Evolutionary conservation across 306 rosid genomes (phyloP), one percentile per base, ranked within the genome.

Genomic region (Fragaria nilgerrensis): DNA sequence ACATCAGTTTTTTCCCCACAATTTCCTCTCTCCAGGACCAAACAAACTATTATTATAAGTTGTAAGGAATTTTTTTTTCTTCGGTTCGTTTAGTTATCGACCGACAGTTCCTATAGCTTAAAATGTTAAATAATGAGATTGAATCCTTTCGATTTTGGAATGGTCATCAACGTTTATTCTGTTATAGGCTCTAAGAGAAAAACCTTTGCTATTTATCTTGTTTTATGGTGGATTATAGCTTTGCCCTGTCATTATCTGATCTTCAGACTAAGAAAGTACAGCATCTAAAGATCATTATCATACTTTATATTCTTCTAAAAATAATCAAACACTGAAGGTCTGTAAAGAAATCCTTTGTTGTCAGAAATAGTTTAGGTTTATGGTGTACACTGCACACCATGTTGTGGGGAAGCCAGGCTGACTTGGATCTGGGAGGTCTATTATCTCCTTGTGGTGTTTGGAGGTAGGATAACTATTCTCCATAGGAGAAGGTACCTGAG

Each of bases 371-470:
- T 59, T 3, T 37, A 66, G 70, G 27, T 27, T 58, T 25, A 3
- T 49, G 44, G 70, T 29, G 37, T 61, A 15, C 44, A 17, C 78
- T 44, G 23, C 49, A 14, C 59, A 20, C 71, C 52, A 62, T 86
- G 53, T 44, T 66, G 44, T 66, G 48, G 48, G 70, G 70, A 66
- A 43, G 72, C 47, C 52, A 78, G 81, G 62, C 70, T 78, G 66
- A 66, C 62, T 75, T 82, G 69, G 67, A 70, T 79, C 34, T 19
- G 70, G 47, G 47, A 65, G 44, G 70, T 36, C 25, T 37, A 65
- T 65, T 17, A 65, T 8, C 27, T 36, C 23, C 48, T 20, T 65
- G 45, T 65, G 20, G 27, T 19, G 47, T 19, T 65, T 36, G 47
- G 22, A 36, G 12, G 72, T 41, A 19, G 45, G 15, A 11, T 17